These are phyloP conservation scores for Kalmusia sp. DNA, from an alignment of 2,329 filamentous ascomycete species.

Conservation along the genomic window DNA sequence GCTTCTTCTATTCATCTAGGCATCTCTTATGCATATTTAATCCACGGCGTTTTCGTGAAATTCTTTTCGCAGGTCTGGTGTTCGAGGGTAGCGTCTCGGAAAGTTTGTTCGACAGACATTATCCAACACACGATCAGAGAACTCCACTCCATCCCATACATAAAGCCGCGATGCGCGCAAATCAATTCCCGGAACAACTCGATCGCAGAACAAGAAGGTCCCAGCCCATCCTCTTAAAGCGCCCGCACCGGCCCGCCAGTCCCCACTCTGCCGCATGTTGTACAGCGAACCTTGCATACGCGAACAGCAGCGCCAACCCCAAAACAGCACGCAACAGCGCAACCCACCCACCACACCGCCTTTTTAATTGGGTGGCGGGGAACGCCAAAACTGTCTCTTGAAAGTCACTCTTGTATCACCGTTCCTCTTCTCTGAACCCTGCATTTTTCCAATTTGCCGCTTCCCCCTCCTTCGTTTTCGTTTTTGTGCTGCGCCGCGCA, in stretches of 20 bases:
- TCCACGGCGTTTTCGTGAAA: no score
- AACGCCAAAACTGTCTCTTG: background rate
- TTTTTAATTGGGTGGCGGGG: constrained; percentile 13
- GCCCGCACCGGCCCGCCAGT: background rate
- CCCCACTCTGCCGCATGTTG: constrained; percentile 4
- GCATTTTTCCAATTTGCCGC: background rate
- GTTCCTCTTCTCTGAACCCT: background rate
- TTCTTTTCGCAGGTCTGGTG: no score
- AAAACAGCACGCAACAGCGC: constrained; percentile 4
- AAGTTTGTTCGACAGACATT: no score
- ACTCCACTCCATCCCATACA: no score
- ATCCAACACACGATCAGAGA: no score
- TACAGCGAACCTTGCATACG: constrained; percentile 11
- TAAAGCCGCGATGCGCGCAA: no score
- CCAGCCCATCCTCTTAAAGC: background rate
- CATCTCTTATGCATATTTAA: no score
- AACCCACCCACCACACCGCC: constrained; percentile 6
- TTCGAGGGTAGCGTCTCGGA: no score
- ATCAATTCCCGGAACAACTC: no score
- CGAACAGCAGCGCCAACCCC: background rate
- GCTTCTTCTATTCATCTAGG: no score
- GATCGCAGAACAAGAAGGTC: background rate
- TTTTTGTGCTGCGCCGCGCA: background rate
- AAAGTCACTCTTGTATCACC: constrained; percentile 1
- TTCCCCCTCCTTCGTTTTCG: background rate